phyloP scores from a whole-genome alignment of 2,329 filamentous ascomycete genomes.

The Apiospora pterosperma region DNA sequence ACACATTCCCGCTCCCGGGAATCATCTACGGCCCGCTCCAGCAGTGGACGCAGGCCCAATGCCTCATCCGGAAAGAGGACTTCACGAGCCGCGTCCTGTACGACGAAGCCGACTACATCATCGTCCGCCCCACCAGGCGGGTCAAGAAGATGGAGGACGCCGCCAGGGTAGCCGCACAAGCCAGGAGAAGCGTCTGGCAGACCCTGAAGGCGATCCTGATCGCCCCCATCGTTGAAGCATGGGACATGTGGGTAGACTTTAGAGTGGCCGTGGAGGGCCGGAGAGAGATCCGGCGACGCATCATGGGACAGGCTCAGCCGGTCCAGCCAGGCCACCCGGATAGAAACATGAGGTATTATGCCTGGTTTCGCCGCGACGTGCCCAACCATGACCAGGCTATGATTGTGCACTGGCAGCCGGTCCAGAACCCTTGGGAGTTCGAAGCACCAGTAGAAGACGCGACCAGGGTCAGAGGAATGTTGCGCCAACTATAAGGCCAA shows the following conservation, averaged over 20 bases:
- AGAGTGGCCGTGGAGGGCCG: neutral
- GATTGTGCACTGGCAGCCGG: neutral
- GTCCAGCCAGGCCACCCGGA: neutral
- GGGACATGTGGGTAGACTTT: neutral
- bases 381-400: neutral
- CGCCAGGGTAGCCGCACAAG: neutral
- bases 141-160: neutral
- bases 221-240: neutral
- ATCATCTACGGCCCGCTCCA: neutral
- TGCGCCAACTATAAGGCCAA: neutral
- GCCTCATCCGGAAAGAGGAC: neutral
- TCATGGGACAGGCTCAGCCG: neutral
- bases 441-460: neutral
- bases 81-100: neutral
- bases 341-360: neutral
- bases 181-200: neutral
- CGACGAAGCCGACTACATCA: neutral
- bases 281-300: neutral
- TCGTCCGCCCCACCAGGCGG: neutral
- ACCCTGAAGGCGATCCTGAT: neutral
- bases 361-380: neutral
- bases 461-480: neutral
- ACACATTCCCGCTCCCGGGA: neutral
- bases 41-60: neutral
- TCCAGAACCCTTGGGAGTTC: neutral